Evolutionary conservation across 352 stramenopile species (phyloP).

Genomic region (Pythium rhizo-oryzae): DNA sequence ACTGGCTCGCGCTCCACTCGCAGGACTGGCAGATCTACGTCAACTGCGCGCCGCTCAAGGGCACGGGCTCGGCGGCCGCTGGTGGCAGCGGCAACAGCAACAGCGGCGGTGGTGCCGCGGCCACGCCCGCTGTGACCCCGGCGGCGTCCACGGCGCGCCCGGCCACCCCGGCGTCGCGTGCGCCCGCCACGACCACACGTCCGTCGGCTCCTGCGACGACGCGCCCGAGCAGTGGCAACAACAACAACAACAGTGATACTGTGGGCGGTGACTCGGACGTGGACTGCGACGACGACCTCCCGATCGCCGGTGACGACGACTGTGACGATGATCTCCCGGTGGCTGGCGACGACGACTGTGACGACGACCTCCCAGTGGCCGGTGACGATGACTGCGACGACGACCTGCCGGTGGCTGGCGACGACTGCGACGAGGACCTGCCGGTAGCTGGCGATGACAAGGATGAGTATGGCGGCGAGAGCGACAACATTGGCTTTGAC

Average conservation of each 20-base stretch:
- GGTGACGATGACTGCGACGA: conserved; percentile 7
- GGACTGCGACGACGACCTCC: conserved; percentile 19
- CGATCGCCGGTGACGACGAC: conserved; percentile 2
- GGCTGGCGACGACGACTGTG: conserved; percentile 5
- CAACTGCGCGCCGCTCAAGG: conserved; percentile 33
- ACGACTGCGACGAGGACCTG: conserved; percentile 19
- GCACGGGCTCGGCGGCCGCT: background rate
- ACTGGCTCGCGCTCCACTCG: conserved; percentile 38
- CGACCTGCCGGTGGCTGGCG: conserved; percentile 5
- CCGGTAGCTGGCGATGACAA: conserved; percentile 9
- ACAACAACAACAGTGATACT: conserved; percentile 13
- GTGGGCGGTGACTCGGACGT: background rate
- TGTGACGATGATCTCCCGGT: conserved; percentile 15
- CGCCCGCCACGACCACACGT: background rate
- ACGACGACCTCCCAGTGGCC: conserved; percentile 1
- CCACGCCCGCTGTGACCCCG: conserved; percentile 10
- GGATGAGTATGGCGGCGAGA: conserved; percentile 18
- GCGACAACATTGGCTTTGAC: conserved; percentile 18
- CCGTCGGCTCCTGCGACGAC: background rate
- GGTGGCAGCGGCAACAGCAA: background rate
- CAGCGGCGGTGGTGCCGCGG: background rate
- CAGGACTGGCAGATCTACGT: conserved; percentile 39
- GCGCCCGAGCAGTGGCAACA: background rate
- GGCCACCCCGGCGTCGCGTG: background rate
- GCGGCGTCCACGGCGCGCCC: background rate